phyloP scores from a whole-genome alignment of 495 filamentous ascomycete species.

The Xylaria intraflava region DNA sequence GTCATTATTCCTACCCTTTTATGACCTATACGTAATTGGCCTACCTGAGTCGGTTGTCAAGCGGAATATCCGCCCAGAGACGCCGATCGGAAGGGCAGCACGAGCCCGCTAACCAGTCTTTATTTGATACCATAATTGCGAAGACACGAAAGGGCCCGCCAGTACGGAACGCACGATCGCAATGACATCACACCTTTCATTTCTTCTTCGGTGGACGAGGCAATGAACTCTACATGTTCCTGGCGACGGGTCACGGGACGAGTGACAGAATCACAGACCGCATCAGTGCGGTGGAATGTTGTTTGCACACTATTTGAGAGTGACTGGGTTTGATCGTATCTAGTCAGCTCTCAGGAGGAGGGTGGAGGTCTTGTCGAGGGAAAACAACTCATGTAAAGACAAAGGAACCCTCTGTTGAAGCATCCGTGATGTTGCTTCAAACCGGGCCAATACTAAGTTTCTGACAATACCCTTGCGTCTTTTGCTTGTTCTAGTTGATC shows the following conservation, averaged over 20 bases:
- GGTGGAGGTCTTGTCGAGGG: background rate
- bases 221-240: background rate
- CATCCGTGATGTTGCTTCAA: no score
- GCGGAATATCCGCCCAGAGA: background rate
- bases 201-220: background rate
- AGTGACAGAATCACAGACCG: background rate
- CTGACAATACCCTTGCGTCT: no score
- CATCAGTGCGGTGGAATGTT: background rate
- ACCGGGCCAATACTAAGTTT: no score
- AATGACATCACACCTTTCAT: background rate
- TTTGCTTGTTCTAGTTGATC: no score
- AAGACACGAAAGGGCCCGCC: background rate
- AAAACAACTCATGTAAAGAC: background rate
- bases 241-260: background rate
- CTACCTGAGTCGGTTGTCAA: background rate
- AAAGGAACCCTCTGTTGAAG: no score
- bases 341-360: background rate
- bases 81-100: background rate
- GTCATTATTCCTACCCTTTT: background rate
- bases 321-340: background rate
- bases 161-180: background rate
- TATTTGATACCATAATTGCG: conserved; percentile 10
- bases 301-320: background rate
- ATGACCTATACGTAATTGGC: background rate
- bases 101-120: conserved; percentile 2